Conservation (phyloP, 2,329 filamentous ascomycete genomes). For the Monosporascus sp. region DNA sequence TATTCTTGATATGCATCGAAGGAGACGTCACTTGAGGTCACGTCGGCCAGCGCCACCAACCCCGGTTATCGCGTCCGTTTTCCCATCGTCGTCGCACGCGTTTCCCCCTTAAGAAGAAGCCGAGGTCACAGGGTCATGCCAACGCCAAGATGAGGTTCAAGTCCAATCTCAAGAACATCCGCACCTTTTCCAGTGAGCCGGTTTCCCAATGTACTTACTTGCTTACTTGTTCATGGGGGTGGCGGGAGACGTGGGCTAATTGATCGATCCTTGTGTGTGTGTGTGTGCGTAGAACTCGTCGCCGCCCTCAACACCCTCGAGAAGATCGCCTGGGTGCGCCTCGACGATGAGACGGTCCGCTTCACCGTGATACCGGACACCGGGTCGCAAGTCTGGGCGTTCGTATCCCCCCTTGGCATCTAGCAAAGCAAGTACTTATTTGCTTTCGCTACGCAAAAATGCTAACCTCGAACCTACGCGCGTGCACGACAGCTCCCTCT, state of each 20-base stretch:
- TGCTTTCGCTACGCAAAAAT: conserved; percentile 10
- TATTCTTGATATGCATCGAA: no score
- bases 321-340: conserved; percentile 83
- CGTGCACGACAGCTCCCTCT: conserved; percentile 39
- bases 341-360: conserved; percentile 80
- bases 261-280: no score
- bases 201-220: neutral
- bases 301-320: conserved; percentile 62
- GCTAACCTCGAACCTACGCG: conserved; percentile 15
- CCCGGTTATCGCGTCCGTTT: no score
- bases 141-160: conserved; percentile 55
- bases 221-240: neutral
- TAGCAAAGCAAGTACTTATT: no score
- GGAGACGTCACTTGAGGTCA: no score
- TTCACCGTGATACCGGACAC: conserved; percentile 95
- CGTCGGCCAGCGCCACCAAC: no score
- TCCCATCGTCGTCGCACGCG: no score
- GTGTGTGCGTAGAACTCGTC: conserved; percentile 47
- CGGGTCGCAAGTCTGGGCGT: conserved; percentile 96
- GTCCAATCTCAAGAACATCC: conserved; percentile 60
- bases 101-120: no score
- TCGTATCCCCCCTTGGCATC: conserved; percentile 31
- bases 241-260: no score
- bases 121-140: no score
- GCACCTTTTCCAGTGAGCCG: conserved; percentile 56